Evolutionary conservation across 495 filamentous ascomycete species (phyloP), one percentile per base, ranked within the genome.

Genomic region (Schizothecium vesticola): DNA sequence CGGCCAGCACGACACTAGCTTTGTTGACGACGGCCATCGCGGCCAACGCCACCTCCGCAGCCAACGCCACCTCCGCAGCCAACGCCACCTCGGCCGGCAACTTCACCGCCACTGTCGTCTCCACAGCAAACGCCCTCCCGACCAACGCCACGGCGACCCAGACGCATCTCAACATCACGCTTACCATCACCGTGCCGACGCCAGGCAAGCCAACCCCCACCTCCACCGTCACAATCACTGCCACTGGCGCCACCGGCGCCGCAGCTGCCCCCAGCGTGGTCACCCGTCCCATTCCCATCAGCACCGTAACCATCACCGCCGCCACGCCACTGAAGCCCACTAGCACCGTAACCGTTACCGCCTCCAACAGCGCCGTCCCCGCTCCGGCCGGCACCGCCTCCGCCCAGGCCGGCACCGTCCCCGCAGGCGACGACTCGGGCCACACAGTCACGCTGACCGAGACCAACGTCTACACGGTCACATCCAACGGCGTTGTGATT

Each of bases 171-270:
- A 64, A 29, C 63, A 25, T 29, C 11, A 65, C 63, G 26, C 16
- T 19, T 55, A 22, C 63, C 8, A 29, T 31, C 22, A 43, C 51
- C 55, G 26, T 55, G 16, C 63, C 63, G 3, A 58, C 26, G 60
- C 60, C 60, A 12, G 11, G 25, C 60, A 28, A 21, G 26, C 60
- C 60, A n/a, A 61, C 63, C 51, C 29, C 63, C 25, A 65, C 63
- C 25, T 24, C 24, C 25, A 65, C 63, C 8, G 55, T 65, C 51
- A 57, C 56, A n/a, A 55, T 65, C 63, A 65, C 63, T 19, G 63
- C 63, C 55, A 43, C 51, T 13, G 33, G 33, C 13, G 13, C 12
- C 33, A 13, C 33, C 13, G 33, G 33, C 33, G 25, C 22, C 23
- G 23, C 63, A 16, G 55, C 56, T 26, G 19, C 55, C 28, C 61